Conservation (phyloP, 192 early-diverging fungal species). For the Coemansia sp. region DNA sequence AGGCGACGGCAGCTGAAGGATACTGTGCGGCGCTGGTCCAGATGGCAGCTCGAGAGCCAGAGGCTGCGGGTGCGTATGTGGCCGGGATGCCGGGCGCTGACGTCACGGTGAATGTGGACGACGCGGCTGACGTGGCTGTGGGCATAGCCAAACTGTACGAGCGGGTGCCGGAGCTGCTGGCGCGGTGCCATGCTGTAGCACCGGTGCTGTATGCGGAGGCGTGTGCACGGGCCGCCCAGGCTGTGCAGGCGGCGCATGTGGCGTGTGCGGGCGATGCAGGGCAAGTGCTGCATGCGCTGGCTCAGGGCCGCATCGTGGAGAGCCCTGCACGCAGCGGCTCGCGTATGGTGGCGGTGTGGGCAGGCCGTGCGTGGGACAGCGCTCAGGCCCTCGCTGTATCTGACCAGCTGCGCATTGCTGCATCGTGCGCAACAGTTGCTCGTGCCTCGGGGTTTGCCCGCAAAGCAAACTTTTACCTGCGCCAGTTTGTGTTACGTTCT, state of each 20-base stretch:
- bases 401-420: constrained; percentile 45
- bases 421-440: constrained; percentile 29
- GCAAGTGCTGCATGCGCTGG: constrained; percentile 24
- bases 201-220: constrained; percentile 49
- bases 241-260: constrained; percentile 37
- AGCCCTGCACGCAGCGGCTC: constrained; percentile 11
- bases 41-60: constrained; percentile 28
- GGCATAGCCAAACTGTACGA: constrained; percentile 20
- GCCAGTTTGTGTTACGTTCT: constrained; percentile 45
- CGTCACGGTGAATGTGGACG: not conserved
- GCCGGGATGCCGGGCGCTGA: not conserved
- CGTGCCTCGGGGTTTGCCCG: constrained; percentile 32
- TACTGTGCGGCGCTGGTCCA: constrained; percentile 50
- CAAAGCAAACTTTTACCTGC: constrained; percentile 42
- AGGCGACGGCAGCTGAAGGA: constrained; percentile 51
- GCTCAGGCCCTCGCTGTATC: constrained; percentile 9
- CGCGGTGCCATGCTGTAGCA: constrained; percentile 42
- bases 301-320: constrained; percentile 4
- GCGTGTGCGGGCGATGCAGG: constrained; percentile 23
- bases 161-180: constrained; percentile 45
- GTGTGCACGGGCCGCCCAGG: constrained; percentile 46
- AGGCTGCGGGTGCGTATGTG: constrained; percentile 21
- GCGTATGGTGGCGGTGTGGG: constrained; percentile 33
- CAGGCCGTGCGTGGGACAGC: constrained; percentile 40
- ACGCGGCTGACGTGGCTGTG: not conserved